Evolutionary conservation across 2,329 filamentous ascomycete genomes (phyloP), one percentile per base, ranked within the genome.

Genomic region (Berkeleyomyces basicola): DNA sequence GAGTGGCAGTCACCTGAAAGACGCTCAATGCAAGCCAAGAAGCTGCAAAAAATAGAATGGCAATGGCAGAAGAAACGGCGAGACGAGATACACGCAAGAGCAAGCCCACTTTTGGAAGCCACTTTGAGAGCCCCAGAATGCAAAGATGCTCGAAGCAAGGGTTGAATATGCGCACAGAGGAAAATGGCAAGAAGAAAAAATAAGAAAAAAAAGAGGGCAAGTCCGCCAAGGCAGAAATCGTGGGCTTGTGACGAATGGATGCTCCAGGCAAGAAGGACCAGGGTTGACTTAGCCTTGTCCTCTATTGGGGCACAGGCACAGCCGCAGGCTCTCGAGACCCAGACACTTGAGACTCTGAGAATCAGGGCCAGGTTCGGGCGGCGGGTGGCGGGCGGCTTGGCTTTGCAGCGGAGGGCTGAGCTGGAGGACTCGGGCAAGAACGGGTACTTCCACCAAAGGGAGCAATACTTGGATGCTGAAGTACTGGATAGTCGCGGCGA

Each of bases 131-230:
- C 39, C 58, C 44, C 43, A 43, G 60, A 58, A 23, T 43, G 39
- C 33, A 55, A 37, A 49, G 39, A 63, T 55, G 31, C 9, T 16
- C 23, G 42, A 58, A 61, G 58, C 63, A 53, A 62, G 63, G 63
- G 60, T 62, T 7, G 59, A 62, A 64, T 36, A 53, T 43, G 44
- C 40, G 51, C 47, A 23, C 31, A 57, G 37, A 36, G 51, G 62
- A 57, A 36, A 16, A 9, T 3, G 36, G 7, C 23, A 33, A 7
- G 49, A 10, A 64, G 67, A 68, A 70, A 70, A 69, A 68, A n/a
- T n/a, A n/a, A 67, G 65, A 59, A 61, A 9, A 46, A 37, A 39
- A 40, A 36, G 37, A 44, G 36, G 14, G 53, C 53, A 59, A 58
- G 9, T 5, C 11, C 14, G 4, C 14, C 43, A 46, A 46, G 43